Percentiles rank a stretch among this genome's conserved stretches.
These are phyloP conservation scores for Sesbania bispinosa DNA, from an alignment of 306 rosid genomes.

Conservation along the genomic window DNA sequence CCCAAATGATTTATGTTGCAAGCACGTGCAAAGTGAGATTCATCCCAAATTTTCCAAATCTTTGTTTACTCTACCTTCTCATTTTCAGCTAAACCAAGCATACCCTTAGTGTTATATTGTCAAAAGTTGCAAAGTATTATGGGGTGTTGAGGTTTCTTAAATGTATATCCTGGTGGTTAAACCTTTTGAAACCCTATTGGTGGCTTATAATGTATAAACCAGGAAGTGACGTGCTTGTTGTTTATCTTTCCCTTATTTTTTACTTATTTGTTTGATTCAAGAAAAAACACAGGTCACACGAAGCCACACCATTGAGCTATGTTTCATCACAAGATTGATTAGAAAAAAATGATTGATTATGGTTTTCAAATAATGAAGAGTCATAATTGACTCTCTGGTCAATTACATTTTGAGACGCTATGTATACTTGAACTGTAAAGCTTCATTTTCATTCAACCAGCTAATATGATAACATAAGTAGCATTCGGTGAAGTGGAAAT, in stretches of 20 bases:
- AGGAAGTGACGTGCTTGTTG: not conserved
- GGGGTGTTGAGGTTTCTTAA: not conserved
- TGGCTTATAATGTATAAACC: not conserved
- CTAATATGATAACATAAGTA: too few relatives aligned
- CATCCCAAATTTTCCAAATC: not conserved
- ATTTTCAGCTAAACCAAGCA: not conserved
- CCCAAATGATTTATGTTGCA: too few relatives aligned
- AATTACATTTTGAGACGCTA: not conserved
- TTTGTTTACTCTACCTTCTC: not conserved
- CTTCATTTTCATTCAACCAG: not conserved
- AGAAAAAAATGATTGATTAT: not conserved
- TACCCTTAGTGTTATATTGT: too few relatives aligned
- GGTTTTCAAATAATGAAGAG: not conserved
- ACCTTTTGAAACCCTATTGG: not conserved
- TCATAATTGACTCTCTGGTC: not conserved
- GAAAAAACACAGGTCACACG: too few relatives aligned
- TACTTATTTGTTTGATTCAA: too few relatives aligned
- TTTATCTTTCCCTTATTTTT: too few relatives aligned
- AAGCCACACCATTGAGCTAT: too few relatives aligned
- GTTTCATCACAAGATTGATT: not conserved
- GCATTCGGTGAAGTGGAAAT: not conserved
- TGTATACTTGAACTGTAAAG: not conserved
- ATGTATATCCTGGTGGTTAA: not conserved
- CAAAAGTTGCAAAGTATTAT: too few relatives aligned
- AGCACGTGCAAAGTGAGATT: too few relatives aligned